phyloP scores from a whole-genome alignment of 1,139 yeast species.

The Kurtzmaniella quercitrusa region DNA sequence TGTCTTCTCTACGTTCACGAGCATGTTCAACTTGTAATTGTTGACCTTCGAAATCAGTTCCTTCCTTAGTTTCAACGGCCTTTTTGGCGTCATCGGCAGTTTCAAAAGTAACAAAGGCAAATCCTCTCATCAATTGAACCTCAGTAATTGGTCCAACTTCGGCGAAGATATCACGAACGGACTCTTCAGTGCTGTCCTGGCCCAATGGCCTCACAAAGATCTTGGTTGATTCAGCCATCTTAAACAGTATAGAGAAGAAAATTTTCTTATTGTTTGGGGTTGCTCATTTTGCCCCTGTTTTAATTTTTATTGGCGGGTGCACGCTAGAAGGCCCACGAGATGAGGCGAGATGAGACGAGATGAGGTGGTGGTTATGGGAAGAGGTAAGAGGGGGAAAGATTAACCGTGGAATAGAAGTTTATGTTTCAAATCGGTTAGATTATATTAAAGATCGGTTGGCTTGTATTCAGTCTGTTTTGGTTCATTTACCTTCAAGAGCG shows the following conservation, averaged over 20 bases:
- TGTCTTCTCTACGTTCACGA: slow-evolving; percentile 53
- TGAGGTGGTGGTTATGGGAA: no score
- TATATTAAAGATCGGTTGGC: no score
- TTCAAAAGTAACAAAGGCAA: slow-evolving; percentile 72
- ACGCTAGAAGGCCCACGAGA: neutral
- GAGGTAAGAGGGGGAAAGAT: no score
- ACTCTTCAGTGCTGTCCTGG: slow-evolving; percentile 42
- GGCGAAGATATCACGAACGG: slow-evolving; percentile 63
- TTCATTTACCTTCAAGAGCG: no score
- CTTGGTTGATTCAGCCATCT: slow-evolving; percentile 28
- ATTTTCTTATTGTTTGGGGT: slow-evolving; percentile 5
- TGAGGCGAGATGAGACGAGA: neutral
- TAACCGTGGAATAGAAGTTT: no score
- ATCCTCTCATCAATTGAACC: slow-evolving; percentile 69
- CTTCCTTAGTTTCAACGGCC: slow-evolving; percentile 62
- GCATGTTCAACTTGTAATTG: slow-evolving; percentile 67
- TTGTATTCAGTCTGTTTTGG: no score
- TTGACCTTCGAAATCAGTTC: slow-evolving; percentile 57
- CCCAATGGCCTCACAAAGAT: slow-evolving; percentile 39
- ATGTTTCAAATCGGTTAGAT: no score
- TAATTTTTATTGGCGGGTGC: slow-evolving; percentile 4
- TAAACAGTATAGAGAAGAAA: neutral
- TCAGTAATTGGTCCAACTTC: slow-evolving; percentile 63
- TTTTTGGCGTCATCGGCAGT: slow-evolving; percentile 59
- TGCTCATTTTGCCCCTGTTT: slow-evolving; percentile 5